Evolutionary conservation across 306 rosid species (phyloP).

Genomic region (Comarum palustre): DNA sequence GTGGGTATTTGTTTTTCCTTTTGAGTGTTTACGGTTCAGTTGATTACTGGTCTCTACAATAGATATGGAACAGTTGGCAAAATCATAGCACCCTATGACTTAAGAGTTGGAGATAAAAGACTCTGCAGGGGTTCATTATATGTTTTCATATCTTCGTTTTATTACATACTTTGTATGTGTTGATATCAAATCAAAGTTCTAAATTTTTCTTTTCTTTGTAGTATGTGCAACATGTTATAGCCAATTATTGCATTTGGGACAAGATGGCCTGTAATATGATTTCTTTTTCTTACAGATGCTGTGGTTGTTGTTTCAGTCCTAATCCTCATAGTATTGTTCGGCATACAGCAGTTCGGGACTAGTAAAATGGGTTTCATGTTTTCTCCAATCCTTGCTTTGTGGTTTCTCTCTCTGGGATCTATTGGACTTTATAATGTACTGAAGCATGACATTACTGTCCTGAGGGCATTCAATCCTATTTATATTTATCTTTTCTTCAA

Average conservation of each 20-base stretch:
- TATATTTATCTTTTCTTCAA: constrained; percentile 85
- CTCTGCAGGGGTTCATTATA: background rate
- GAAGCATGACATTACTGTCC: constrained; percentile 55
- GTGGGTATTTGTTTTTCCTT: constrained; percentile 49
- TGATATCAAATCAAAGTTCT: background rate
- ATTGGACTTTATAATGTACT: constrained; percentile 78
- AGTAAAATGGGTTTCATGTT: constrained; percentile 87
- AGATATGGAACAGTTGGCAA: background rate
- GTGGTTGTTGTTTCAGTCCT: constrained; percentile 61
- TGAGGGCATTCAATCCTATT: constrained; percentile 88
- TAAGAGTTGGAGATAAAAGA: background rate
- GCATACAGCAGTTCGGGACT: constrained; percentile 86
- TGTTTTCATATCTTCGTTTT: background rate
- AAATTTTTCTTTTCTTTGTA: background rate
- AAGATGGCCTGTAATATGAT: constrained; percentile 20
- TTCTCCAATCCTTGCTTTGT: constrained; percentile 78
- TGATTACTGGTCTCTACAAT: background rate
- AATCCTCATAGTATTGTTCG: constrained; percentile 68
- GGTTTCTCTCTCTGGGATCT: constrained; percentile 85
- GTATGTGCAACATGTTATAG: background rate
- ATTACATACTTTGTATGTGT: background rate
- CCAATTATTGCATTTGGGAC: constrained; percentile 15
- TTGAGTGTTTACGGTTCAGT: constrained; percentile 14
- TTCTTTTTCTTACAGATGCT: constrained; percentile 51
- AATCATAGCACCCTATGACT: background rate